phyloP scores from a whole-genome alignment of 2,329 filamentous ascomycete species.

The Triangularia setosa region DNA sequence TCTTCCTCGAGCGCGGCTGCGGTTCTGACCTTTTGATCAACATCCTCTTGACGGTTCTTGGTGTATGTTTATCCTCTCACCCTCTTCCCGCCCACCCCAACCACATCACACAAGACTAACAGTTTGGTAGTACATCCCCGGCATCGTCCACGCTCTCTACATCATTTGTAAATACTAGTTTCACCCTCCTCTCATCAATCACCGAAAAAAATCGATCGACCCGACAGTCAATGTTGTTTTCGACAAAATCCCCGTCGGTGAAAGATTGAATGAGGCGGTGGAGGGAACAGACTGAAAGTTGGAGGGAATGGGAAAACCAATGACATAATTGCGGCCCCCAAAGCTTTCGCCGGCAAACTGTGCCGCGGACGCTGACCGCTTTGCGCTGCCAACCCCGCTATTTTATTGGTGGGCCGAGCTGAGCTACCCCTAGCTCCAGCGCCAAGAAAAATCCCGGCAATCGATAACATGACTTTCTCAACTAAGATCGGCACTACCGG shows the following conservation, averaged over 20 bases:
- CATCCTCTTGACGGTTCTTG: constrained; percentile 77
- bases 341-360: neutral
- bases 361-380: neutral
- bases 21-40: constrained; percentile 86
- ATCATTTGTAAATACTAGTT: constrained; percentile 83
- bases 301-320: neutral
- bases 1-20: constrained; percentile 92
- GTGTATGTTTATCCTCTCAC: constrained; percentile 34
- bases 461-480: neutral
- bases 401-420: neutral
- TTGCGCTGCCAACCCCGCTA: neutral
- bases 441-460: neutral
- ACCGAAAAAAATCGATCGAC: neutral
- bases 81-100: neutral
- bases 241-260: neutral
- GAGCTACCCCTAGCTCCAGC: neutral
- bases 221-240: too few relatives aligned
- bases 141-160: constrained; percentile 91
- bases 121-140: constrained; percentile 58
- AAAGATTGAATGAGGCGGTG: neutral
- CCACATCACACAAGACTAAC: constrained; percentile 8
- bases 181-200: neutral
- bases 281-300: neutral
- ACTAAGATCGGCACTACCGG: neutral
- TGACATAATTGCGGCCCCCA: constrained; percentile 4